Conservation (phyloP, 768 basidiomycete species). For the Kondoa malvinella region DNA sequence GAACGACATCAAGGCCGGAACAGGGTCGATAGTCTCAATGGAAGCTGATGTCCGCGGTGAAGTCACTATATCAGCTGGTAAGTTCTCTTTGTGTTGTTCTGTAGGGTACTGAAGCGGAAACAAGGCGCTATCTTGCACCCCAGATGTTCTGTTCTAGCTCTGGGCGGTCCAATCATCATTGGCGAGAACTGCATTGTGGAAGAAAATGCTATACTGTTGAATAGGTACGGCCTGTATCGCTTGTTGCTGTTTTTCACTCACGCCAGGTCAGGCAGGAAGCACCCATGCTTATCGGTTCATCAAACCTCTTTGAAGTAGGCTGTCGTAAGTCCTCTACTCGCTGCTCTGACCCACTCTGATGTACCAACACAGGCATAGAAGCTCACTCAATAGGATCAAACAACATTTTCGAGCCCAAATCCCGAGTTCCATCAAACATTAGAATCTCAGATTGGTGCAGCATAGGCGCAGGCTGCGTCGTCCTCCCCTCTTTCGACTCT, state of each 20-base stretch:
- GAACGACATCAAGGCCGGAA: constrained; percentile 51
- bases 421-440: constrained; percentile 67
- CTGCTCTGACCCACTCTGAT: not conserved
- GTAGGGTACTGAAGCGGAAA: not conserved
- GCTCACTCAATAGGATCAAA: constrained; percentile 62
- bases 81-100: not conserved
- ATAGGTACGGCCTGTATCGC: constrained; percentile 40
- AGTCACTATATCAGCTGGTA: constrained; percentile 75
- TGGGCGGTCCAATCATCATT: constrained; percentile 76
- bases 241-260: not conserved
- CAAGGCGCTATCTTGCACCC: constrained; percentile 77
- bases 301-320: constrained; percentile 85
- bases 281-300: constrained; percentile 75
- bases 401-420: constrained; percentile 72
- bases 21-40: constrained; percentile 75
- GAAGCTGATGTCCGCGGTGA: constrained; percentile 90
- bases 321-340: constrained; percentile 47
- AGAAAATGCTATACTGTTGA: constrained; percentile 75
- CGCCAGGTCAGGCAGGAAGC: constrained; percentile 2
- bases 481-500: constrained; percentile 37
- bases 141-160: constrained; percentile 79
- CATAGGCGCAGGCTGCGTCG: constrained; percentile 60
- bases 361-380: constrained; percentile 51
- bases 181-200: constrained; percentile 80
- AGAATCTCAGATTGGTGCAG: constrained; percentile 63